Percentiles rank a stretch among this genome's conserved stretches.
Conservation (phyloP, 352 stramenopile species). For the Phytophthora fragariae region DNA sequence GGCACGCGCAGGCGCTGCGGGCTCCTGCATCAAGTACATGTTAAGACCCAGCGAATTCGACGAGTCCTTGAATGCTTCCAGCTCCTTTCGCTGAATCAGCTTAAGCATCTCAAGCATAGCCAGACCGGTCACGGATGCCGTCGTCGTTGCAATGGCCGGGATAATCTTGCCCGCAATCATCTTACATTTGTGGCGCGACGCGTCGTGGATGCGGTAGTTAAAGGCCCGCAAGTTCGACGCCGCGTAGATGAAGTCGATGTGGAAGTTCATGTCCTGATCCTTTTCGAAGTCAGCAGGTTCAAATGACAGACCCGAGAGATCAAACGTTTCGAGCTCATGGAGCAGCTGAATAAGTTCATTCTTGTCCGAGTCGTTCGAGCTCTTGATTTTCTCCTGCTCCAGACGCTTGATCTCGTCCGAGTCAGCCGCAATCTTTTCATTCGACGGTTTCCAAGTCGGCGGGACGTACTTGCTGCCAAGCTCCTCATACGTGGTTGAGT, state of each 20-base stretch:
- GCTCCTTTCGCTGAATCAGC: constrained; percentile 87
- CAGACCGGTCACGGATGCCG: constrained; percentile 98
- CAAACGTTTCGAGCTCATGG: constrained; percentile 68
- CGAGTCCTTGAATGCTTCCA: constrained; percentile 93
- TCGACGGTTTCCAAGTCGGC: constrained; percentile 71
- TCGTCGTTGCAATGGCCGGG: constrained; percentile 99
- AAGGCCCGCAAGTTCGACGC: constrained; percentile 96
- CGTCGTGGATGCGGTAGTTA: constrained; percentile 88
- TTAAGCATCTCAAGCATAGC: constrained; percentile 95
- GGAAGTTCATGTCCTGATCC: constrained; percentile 95
- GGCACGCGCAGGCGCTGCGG: constrained; percentile 79
- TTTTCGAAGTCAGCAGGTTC: constrained; percentile 97
- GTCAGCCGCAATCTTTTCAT: constrained; percentile 82
- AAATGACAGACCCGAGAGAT: constrained; percentile 66
- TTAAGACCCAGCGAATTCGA: constrained; percentile 93
- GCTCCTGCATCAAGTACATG: constrained; percentile 94
- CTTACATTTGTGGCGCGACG: constrained; percentile 94
- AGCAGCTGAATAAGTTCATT: constrained; percentile 75
- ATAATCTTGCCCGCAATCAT: constrained; percentile 99
- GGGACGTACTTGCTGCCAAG: constrained; percentile 51
- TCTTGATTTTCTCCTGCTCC: constrained; percentile 75
- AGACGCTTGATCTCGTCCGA: constrained; percentile 72
- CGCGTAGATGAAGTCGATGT: constrained; percentile 98
- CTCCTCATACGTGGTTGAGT: constrained; percentile 67
- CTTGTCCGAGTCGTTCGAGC: constrained; percentile 67